phyloP scores from a whole-genome alignment of 192 early-diverging fungal genomes.

The Backusella luteola region DNA sequence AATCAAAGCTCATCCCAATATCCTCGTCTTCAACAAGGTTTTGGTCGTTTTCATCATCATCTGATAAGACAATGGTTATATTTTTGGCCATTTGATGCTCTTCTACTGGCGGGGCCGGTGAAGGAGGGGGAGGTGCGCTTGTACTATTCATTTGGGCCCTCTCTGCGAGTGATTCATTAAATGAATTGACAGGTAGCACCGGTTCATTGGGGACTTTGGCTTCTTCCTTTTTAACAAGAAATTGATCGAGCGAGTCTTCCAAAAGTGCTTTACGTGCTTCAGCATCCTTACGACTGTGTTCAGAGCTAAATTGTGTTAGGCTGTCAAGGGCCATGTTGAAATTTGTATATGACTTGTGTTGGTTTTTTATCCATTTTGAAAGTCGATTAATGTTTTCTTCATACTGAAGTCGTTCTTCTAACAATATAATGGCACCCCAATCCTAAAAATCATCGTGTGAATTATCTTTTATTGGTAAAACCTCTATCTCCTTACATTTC shows the following conservation, averaged over 20 bases:
- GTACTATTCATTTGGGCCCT: neutral
- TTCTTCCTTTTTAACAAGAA: neutral
- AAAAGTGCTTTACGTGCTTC: neutral
- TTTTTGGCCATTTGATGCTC: too few species aligned
- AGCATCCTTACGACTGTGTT: neutral
- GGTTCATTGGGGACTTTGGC: neutral
- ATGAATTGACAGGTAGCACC: neutral
- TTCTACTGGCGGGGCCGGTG: neutral
- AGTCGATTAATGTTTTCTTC: conserved; percentile 46
- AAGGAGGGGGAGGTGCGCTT: neutral
- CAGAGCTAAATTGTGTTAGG: neutral
- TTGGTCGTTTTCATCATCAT: neutral
- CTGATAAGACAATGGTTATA: neutral
- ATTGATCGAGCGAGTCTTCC: neutral
- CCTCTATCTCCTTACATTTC: conserved; percentile 16
- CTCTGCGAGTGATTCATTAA: neutral
- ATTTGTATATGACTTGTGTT: conserved; percentile 16
- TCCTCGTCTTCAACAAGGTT: neutral
- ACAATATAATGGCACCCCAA: conserved; percentile 65
- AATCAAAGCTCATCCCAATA: neutral
- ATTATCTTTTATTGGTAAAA: neutral
- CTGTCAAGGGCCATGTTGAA: conserved; percentile 36
- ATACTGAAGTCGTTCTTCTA: conserved; percentile 52
- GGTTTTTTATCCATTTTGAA: conserved; percentile 65
- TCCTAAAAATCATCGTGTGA: conserved; percentile 12